Evolutionary conservation across 139 green algal genomes (phyloP), one percentile per base, ranked within the genome.

Genomic region (Spirogloea muscicola): DNA sequence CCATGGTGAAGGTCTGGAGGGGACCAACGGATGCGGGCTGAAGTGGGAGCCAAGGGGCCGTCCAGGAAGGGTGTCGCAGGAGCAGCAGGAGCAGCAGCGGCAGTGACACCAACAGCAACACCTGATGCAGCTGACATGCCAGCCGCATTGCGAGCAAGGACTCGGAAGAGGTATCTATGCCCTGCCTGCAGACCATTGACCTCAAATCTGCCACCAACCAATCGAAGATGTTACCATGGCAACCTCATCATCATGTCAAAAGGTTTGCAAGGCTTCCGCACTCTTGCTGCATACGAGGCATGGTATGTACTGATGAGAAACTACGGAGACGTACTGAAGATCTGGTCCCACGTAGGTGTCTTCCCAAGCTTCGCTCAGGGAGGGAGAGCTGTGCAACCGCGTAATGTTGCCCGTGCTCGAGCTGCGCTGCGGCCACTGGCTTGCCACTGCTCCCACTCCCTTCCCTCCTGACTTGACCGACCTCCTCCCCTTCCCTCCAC

Each of bases 151-250:
- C 27, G 10, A 5, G 59, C 18, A 4, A 68, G 4, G 5, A 68
- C 59, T 34, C 59, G 59, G 42, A 68, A 68, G 10, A 43, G 48
- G 59, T 68, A 68, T 21, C 59, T 4, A 6, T 38, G 5, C 43
- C 59, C 59, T 6, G 33, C 46, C 5, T 68, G 33, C 13, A 68
- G 59, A n/a, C 59, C 27, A 9, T 29, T 16, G 13, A 38, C 55
- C 27, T 38, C 29, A 16, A 10, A 64, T 16, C 55, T 64, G 31
- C 55, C 27, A 16, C 55, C n/a, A n/a, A n/a, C n/a, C n/a, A n/a
- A n/a, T n/a, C n/a, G n/a, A n/a, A n/a, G n/a, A n/a, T n/a, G n/a
- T n/a, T n/a, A n/a, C n/a, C n/a, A n/a, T n/a, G n/a, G n/a, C n/a
- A n/a, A n/a, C n/a, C n/a, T n/a, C n/a, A n/a, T n/a, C n/a, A n/a